phyloP scores from a whole-genome alignment of 1,284 basidiomycete genomes.

The Cystobasidiaceae sp. region DNA sequence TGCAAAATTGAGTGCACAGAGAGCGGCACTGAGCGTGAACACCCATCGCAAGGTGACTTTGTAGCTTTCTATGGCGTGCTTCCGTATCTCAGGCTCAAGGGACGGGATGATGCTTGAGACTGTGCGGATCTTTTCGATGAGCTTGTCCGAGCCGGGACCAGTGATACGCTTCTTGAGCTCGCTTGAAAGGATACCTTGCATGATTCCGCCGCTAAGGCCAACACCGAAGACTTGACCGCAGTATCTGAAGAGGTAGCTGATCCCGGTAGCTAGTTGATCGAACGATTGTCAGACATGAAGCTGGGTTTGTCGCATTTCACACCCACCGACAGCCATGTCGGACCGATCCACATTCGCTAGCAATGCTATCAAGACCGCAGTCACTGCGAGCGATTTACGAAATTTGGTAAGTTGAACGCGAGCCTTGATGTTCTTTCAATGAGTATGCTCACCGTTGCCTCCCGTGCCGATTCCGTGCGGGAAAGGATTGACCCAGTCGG shows the following conservation, averaged over 20 bases:
- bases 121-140: slow-evolving; percentile 66
- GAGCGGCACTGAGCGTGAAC: slow-evolving; percentile 71
- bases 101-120: slow-evolving; percentile 70
- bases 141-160: slow-evolving; percentile 59
- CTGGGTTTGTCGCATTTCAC: not conserved
- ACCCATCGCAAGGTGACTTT: slow-evolving; percentile 73
- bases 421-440: not conserved
- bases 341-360: slow-evolving; percentile 64
- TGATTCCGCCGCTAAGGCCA: slow-evolving; percentile 69
- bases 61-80: slow-evolving; percentile 75
- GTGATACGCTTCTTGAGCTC: slow-evolving; percentile 63
- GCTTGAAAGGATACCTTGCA: slow-evolving; percentile 62
- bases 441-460: slow-evolving; percentile 5
- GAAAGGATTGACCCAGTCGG: slow-evolving; percentile 71
- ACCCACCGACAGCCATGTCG: slow-evolving; percentile 34
- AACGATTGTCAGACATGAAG: not conserved
- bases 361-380: slow-evolving; percentile 72
- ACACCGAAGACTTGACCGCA: slow-evolving; percentile 77
- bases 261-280: slow-evolving; percentile 38
- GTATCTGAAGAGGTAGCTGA: slow-evolving; percentile 55
- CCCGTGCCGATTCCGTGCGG: slow-evolving; percentile 41
- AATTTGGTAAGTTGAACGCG: not conserved
- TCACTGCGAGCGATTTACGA: slow-evolving; percentile 63
- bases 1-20: slow-evolving; percentile 63
- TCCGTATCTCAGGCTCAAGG: slow-evolving; percentile 58